Conservation (phyloP, 495 filamentous ascomycete genomes). For the Physcia stellaris region DNA sequence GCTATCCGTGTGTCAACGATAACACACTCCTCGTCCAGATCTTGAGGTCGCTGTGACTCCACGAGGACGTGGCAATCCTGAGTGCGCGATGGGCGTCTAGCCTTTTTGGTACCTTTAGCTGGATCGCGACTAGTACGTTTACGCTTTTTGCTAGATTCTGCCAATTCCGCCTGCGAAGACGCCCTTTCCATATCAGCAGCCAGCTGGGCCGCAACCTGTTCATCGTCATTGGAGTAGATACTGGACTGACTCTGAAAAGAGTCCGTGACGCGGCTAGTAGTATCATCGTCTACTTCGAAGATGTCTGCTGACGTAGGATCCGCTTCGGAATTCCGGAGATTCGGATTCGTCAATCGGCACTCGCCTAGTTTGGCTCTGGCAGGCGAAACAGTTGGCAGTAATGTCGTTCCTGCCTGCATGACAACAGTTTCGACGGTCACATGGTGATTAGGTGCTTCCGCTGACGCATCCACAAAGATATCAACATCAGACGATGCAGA, state of each 20-base stretch:
- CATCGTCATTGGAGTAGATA: slow-evolving; percentile 7
- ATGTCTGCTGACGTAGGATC: background rate
- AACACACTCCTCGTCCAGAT: background rate
- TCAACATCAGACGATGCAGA: too few relatives aligned
- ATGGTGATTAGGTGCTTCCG: too few relatives aligned
- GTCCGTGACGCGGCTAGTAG: background rate
- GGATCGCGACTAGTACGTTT: slow-evolving; percentile 1
- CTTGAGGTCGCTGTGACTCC: background rate
- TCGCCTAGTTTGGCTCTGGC: background rate
- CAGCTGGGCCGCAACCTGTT: slow-evolving; percentile 13
- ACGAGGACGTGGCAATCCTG: slow-evolving; percentile 2
- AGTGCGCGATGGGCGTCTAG: background rate
- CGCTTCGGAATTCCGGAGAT: background rate
- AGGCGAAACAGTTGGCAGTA: background rate
- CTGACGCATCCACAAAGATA: too few relatives aligned
- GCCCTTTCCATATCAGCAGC: slow-evolving; percentile 13
- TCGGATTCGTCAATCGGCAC: background rate
- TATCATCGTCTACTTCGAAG: background rate
- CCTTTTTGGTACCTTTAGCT: slow-evolving; percentile 4
- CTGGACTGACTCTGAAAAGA: slow-evolving; percentile 2
- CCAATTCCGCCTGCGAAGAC: slow-evolving; percentile 9
- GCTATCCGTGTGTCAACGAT: too few relatives aligned
- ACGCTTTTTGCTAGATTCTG: slow-evolving; percentile 6
- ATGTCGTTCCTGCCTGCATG: background rate
- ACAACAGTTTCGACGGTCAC: background rate